phyloP scores from a whole-genome alignment of 176 grass and related monocot species.

The Cocos nucifera region DNA sequence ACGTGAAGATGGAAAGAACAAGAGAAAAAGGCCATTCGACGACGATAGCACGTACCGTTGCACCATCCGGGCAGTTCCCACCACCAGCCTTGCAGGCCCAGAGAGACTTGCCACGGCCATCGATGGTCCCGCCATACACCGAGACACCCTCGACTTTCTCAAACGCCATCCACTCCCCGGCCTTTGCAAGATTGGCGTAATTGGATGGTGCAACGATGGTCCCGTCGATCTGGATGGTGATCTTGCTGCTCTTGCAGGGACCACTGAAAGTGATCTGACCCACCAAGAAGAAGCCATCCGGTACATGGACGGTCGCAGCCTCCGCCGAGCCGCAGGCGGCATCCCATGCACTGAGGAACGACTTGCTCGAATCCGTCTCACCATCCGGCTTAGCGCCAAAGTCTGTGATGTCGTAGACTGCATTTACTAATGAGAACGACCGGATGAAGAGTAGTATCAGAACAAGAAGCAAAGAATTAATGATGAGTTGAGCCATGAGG shows the following conservation, averaged over 20 bases:
- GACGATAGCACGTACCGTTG: conserved; percentile 21
- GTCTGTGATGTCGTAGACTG: conserved; percentile 41
- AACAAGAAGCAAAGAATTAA: conserved; percentile 14
- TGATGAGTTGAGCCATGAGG: no score
- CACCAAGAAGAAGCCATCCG: conserved; percentile 47
- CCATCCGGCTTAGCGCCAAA: conserved; percentile 64
- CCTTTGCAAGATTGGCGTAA: conserved; percentile 13
- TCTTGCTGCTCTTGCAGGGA: conserved; percentile 41
- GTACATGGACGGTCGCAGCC: conserved; percentile 46
- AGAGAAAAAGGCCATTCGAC: no score
- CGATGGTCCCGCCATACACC: conserved; percentile 58
- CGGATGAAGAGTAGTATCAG: conserved; percentile 9
- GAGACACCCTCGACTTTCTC: conserved; percentile 48
- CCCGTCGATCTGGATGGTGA: conserved; percentile 53
- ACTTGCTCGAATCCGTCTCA: conserved; percentile 32
- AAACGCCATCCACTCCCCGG: conserved; percentile 57
- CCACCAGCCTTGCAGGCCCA: conserved; percentile 44
- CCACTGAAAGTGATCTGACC: conserved; percentile 40
- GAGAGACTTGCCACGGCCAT: conserved; percentile 58
- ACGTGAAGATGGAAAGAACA: no score
- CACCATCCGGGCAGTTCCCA: conserved; percentile 31
- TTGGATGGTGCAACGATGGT: conserved; percentile 39
- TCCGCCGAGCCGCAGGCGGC: conserved; percentile 54
- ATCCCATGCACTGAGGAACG: conserved; percentile 63
- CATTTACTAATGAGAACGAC: neutral